Evolutionary conservation across 495 filamentous ascomycete species (phyloP).

Genomic region (Oleoguttula mirabilis): DNA sequence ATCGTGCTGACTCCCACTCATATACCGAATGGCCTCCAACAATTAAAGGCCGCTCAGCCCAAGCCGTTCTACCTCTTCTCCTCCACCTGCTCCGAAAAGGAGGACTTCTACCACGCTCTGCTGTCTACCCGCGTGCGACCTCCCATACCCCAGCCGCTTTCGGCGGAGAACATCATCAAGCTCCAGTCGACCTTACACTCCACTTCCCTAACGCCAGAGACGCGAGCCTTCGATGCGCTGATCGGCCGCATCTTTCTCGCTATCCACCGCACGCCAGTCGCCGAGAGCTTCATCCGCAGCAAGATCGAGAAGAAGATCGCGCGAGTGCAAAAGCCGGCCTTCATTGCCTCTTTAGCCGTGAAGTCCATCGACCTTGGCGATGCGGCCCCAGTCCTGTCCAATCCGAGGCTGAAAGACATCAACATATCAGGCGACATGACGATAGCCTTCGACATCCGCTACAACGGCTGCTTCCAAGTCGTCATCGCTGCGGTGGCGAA

Average conservation of each 20-base stretch:
- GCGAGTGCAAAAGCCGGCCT: constrained; percentile 80
- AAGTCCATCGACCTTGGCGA: constrained; percentile 78
- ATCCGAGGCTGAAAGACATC: constrained; percentile 77
- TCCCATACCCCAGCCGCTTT: constrained; percentile 65
- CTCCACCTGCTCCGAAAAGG: constrained; percentile 86
- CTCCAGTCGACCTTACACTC: constrained; percentile 83
- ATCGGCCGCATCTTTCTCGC: constrained; percentile 78
- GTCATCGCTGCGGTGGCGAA: constrained; percentile 83
- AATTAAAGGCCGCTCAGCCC: neutral
- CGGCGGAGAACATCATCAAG: constrained; percentile 70
- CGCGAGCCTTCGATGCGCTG: constrained; percentile 87
- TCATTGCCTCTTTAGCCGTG: constrained; percentile 68
- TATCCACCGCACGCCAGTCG: constrained; percentile 67
- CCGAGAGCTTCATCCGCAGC: constrained; percentile 63
- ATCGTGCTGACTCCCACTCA: constrained; percentile 61
- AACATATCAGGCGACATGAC: constrained; percentile 82
- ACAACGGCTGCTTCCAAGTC: constrained; percentile 76
- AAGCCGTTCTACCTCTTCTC: constrained; percentile 91
- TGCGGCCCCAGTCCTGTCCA: constrained; percentile 76
- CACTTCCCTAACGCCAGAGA: constrained; percentile 70
- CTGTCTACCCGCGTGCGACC: constrained; percentile 65
- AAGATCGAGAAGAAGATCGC: constrained; percentile 97
- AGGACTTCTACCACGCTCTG: constrained; percentile 94
- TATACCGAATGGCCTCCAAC: constrained; percentile 35
- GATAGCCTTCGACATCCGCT: constrained; percentile 73